Evolutionary conservation across 2,329 filamentous ascomycete genomes (phyloP).

Genomic region (Alternaria ethzedia): DNA sequence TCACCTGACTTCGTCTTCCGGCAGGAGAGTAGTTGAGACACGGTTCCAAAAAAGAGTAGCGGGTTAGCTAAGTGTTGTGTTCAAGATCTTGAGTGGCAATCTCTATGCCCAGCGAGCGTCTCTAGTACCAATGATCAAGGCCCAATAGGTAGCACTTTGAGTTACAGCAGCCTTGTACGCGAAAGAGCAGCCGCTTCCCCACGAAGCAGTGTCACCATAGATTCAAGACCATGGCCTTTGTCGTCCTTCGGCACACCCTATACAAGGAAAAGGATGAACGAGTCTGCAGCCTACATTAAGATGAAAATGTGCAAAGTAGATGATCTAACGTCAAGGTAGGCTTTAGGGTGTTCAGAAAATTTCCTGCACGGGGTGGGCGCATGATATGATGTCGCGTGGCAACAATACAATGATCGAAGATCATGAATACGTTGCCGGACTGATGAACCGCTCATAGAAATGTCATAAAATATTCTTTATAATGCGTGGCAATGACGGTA

Average conservation of each 20-base stretch:
- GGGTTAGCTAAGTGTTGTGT: neutral
- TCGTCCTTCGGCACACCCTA: neutral
- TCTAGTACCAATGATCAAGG: neutral
- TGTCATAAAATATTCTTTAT: neutral
- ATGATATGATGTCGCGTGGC: neutral
- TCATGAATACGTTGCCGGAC: neutral
- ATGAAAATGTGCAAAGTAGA: neutral
- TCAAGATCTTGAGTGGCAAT: neutral
- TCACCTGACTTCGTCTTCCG: neutral
- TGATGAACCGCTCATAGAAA: neutral
- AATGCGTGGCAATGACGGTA: neutral
- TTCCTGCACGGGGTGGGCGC: neutral
- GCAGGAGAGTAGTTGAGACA: neutral
- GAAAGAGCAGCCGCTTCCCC: neutral
- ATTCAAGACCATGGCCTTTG: neutral
- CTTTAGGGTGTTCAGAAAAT: neutral
- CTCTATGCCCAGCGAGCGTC: neutral
- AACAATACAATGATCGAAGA: neutral
- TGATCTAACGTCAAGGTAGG: neutral
- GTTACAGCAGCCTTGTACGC: neutral
- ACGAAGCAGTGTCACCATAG: neutral
- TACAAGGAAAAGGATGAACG: neutral
- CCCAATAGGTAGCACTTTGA: neutral
- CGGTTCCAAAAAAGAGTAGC: neutral
- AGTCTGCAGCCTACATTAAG: neutral